A percentile compares a stretch with the other conserved stretches of the same genome.
Evolutionary conservation across 306 rosid species (phyloP).

Genomic region (Rosa chinensis): DNA sequence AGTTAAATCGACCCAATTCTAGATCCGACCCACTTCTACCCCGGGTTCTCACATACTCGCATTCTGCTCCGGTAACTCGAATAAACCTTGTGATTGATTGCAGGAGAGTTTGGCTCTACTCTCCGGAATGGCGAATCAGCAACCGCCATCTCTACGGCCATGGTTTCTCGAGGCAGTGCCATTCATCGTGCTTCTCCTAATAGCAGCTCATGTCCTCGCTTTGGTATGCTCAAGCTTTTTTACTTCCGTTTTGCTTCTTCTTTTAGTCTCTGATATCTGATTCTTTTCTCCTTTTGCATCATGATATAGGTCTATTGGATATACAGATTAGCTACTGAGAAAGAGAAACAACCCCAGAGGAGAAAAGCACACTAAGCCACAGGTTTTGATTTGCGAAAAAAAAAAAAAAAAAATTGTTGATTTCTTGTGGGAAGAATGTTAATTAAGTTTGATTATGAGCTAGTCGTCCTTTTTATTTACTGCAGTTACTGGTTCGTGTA

Average conservation of each 20-base stretch:
- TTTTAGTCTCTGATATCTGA: constrained; percentile 7
- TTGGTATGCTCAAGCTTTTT: constrained; percentile 44
- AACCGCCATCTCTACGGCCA: constrained; percentile 45
- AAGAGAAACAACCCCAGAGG: constrained; percentile 66
- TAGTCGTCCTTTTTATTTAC: background rate
- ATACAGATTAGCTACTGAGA: constrained; percentile 81
- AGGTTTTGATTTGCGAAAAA: constrained; percentile 3
- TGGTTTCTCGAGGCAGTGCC: constrained; percentile 69
- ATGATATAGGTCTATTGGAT: constrained; percentile 79
- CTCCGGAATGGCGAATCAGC: constrained; percentile 52
- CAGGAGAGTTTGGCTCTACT: background rate
- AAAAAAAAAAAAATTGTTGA: constrained; percentile 44
- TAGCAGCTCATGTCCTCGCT: constrained; percentile 83
- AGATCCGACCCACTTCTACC: background rate
- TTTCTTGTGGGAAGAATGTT: background rate
- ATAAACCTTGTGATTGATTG: constrained; percentile 3
- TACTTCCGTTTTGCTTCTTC: background rate
- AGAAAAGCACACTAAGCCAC: constrained; percentile 66
- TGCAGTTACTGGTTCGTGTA: constrained; percentile 2
- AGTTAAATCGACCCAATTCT: background rate
- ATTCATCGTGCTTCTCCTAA: constrained; percentile 53
- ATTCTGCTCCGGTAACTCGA: background rate
- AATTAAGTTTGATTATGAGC: constrained; percentile 5
- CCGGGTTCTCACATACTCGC: background rate
- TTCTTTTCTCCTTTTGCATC: background rate